Percentiles rank a stretch among this genome's conserved stretches.
Evolutionary conservation across 176 grass and related monocot species (phyloP).

Genomic region (Elymus sibiricus): DNA sequence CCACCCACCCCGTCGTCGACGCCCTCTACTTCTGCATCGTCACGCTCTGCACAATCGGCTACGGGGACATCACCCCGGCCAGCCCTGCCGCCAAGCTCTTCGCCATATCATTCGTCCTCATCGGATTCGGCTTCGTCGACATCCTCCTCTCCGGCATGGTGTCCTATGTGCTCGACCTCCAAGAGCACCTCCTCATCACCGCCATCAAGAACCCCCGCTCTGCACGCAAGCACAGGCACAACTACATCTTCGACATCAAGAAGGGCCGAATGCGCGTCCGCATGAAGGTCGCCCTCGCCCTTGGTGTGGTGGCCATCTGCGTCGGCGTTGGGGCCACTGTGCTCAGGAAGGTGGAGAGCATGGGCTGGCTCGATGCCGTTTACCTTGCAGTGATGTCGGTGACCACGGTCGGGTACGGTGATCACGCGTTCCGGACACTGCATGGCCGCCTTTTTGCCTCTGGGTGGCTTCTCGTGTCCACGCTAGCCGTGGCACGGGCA

Average conservation of each 20-base stretch:
- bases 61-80: slow-evolving; percentile 86
- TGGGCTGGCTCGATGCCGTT: slow-evolving; percentile 68
- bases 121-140: slow-evolving; percentile 86
- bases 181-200: slow-evolving; percentile 91
- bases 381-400: slow-evolving; percentile 97
- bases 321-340: slow-evolving; percentile 63
- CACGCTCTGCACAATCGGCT: slow-evolving; percentile 95
- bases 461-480: slow-evolving; percentile 85
- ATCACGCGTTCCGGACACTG: slow-evolving; percentile 66
- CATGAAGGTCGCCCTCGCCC: slow-evolving; percentile 74
- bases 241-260: slow-evolving; percentile 88
- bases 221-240: slow-evolving; percentile 38
- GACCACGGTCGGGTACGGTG: slow-evolving; percentile 87
- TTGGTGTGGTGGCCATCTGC: slow-evolving; percentile 63
- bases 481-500: slow-evolving; percentile 70
- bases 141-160: slow-evolving; percentile 94
- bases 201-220: slow-evolving; percentile 52
- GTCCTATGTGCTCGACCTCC: slow-evolving; percentile 83
- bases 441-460: slow-evolving; percentile 72
- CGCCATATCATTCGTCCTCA: slow-evolving; percentile 81
- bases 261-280: slow-evolving; percentile 93
- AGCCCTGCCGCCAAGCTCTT: slow-evolving; percentile 82
- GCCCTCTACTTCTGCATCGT: slow-evolving; percentile 98
- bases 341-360: slow-evolving; percentile 63
- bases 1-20: slow-evolving; percentile 84